phyloP scores from a whole-genome alignment of 257 asterid genomes.

The Salvia hispanica region DNA sequence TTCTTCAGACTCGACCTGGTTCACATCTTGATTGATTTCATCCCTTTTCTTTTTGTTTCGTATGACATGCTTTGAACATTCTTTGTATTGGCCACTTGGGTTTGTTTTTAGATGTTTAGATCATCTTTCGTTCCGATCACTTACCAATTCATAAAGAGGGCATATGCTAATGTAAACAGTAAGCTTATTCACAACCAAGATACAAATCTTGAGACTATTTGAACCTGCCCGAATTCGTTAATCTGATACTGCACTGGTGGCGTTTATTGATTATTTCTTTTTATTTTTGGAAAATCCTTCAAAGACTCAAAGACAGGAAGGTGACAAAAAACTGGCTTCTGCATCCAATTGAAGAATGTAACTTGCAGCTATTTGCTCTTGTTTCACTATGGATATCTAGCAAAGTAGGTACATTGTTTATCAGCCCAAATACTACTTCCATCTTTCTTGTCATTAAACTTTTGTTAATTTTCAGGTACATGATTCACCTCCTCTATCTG shows the following conservation, averaged over 20 bases:
- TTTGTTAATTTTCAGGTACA: conserved; percentile 52
- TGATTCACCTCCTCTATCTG: conserved; percentile 61
- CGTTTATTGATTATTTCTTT: conserved; percentile 2
- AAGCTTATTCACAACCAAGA: conserved; percentile 11
- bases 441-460: conserved; percentile 31
- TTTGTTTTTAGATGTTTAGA: conserved; percentile 9
- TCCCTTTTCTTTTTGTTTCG: neutral
- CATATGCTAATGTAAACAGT: neutral
- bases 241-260: conserved; percentile 1
- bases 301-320: conserved; percentile 38
- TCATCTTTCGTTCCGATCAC: conserved; percentile 9
- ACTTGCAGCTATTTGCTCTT: conserved; percentile 85
- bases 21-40: neutral
- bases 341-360: conserved; percentile 68
- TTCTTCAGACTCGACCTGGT: neutral
- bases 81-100: neutral
- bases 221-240: neutral
- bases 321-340: conserved; percentile 61
- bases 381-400: conserved; percentile 83
- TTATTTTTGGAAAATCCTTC: conserved; percentile 10
- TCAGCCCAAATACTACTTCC: conserved; percentile 9
- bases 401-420: conserved; percentile 54
- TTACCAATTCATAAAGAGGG: conserved; percentile 1
- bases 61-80: conserved; percentile 9
- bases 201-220: conserved; percentile 15